Evolutionary conservation across 116 monocot species (phyloP), one percentile per base, ranked within the genome.

Genomic region (Papilionanthe hybrid): DNA sequence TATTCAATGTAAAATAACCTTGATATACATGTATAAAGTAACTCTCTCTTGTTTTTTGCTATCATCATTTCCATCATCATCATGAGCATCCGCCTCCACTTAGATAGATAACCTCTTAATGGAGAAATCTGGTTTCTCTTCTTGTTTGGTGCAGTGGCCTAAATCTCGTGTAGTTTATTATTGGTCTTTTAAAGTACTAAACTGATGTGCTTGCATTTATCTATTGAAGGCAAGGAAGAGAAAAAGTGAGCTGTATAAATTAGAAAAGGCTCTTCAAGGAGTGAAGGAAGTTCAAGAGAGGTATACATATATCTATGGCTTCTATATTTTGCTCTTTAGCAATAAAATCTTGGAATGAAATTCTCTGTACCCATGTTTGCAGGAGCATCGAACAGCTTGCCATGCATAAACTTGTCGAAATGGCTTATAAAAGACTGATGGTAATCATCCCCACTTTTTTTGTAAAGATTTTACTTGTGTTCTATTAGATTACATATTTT

Each of bases 301-400:
- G 94, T 94, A 88, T 43, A 71, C 22, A 58, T 83, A 29, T 13
- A 42, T 22, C 11, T 43, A 3, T 66, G 1, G 37, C 15, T 78
- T 42, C 23, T 63, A 22, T 9, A 44, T 44, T 65, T 12, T 37
- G 12, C 13, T n/a, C 43, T 58, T 42, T 22, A 66, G 0, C 18
- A 13, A 69, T 17, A 69, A 37, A 15, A 25, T 69, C 17, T 69
- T 69, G 3, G 69, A 41, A 65, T 65, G 65, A 65, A 71, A 71
- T 17, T 71, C 4, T 20, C 9, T 73, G 28, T 32, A n/a, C n/a
- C 29, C 29, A 9, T 22, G 30, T 77, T 56, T 84, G 12, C 85
- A 94, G 94, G 88, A 86, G 83, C 12, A 77, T 89, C 42, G 91
- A 94, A 75, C 86, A 84, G 75, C 78, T 86, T 85, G 91, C 94